Evolutionary conservation across 1,284 basidiomycete species (phyloP), one percentile per base, ranked within the genome.

Genomic region (Clitocybe nebularis): DNA sequence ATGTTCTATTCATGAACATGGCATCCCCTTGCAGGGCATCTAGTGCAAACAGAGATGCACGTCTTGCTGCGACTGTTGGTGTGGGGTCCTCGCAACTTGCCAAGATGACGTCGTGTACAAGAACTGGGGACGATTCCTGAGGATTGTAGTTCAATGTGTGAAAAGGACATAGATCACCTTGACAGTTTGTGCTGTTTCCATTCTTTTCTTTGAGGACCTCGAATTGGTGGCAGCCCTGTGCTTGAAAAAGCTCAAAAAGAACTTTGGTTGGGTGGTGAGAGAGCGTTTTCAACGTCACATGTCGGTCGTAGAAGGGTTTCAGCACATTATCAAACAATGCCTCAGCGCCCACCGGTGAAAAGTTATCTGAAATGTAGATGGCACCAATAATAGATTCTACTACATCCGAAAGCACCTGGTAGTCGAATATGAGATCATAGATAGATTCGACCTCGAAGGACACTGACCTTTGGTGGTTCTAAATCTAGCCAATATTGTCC

Each of bases 351-450:
- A 68, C 61, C 22, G 73, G 72, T 8, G 74, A 72, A 61, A 82
- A 86, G 43, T 74, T 69, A 53, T 88, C 84, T n/a, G 81, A 83
- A 45, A 89, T 72, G 59, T 82, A 85, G 33, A 88, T 65, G 9
- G 84, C 86, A 3, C 85, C 87, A 17, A 89, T 67, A 33, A 87
- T 67, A 4, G 87, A 81, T 58, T 91, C 88, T 17, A 91, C 71
- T 16, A 89, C 69, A 59, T 90, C 87, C 4, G 84, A 84, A 13
- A 89, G 67, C 9, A 71, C 74, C 87, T 87, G 34, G 9, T 8
- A 16, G 19, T 1, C 5, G 5, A 36, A 11, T 20, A 25, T 25
- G 3, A 33, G 23, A 13, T 28, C 2, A 20, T 29, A 21, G 28
- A 16, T 22, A 17, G 16, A 13, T 10, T 40, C 17, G 20, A n/a